Evolutionary conservation across 2,329 filamentous ascomycete genomes (phyloP).

Genomic region (Hyphodiscus sp.): DNA sequence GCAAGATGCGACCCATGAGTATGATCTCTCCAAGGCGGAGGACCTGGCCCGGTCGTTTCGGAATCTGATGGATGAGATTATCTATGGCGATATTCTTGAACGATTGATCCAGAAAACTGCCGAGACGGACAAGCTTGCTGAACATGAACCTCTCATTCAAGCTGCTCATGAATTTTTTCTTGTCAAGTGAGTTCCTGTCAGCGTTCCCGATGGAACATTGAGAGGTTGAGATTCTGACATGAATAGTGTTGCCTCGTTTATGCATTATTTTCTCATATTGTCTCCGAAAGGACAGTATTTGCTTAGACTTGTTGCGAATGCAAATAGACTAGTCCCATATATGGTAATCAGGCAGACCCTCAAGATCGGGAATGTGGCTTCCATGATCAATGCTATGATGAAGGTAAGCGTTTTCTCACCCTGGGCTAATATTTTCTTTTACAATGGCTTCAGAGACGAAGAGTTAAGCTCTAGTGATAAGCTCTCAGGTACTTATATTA

Average conservation of each 20-base stretch:
- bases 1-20: constrained; percentile 33
- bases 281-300: constrained; percentile 72
- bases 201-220: constrained; percentile 10
- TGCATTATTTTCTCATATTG: constrained; percentile 66
- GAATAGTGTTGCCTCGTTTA: constrained; percentile 60
- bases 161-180: constrained; percentile 62
- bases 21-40: constrained; percentile 51
- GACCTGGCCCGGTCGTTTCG: constrained; percentile 61
- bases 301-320: constrained; percentile 61
- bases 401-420: constrained; percentile 35
- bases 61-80: constrained; percentile 56
- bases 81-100: constrained; percentile 64
- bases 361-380: constrained; percentile 70
- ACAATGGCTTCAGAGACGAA: no score
- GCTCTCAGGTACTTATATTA: no score
- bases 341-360: constrained; percentile 66
- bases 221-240: neutral
- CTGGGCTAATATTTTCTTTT: no score
- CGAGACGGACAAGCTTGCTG: constrained; percentile 55
- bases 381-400: constrained; percentile 73
- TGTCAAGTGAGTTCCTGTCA: constrained; percentile 30
- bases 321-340: constrained; percentile 67
- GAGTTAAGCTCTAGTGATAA: no score
- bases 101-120: constrained; percentile 55
- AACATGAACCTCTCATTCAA: constrained; percentile 54